A percentile compares a stretch with the other conserved stretches of the same genome.
phyloP scores from a whole-genome alignment of 2,329 filamentous ascomycete genomes.

The Fusarium sp. region DNA sequence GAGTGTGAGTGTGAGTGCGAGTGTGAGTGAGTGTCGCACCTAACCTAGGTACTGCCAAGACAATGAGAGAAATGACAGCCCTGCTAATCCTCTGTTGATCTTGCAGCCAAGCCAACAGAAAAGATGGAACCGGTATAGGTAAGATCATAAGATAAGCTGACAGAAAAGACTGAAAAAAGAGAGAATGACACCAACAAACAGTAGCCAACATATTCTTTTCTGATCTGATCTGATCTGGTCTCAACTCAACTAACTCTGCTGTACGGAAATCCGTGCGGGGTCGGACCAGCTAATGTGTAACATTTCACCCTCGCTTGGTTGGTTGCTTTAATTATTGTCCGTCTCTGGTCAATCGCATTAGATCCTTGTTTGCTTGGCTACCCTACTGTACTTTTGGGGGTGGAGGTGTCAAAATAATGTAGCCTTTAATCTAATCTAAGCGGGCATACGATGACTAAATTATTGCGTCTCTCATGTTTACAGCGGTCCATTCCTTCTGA shows the following conservation, averaged over 20 bases:
- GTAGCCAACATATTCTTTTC: neutral
- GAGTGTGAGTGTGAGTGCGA: neutral
- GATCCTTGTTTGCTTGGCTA: neutral
- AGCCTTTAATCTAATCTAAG: neutral
- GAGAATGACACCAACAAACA: neutral
- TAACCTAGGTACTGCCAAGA: neutral
- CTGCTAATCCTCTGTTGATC: neutral
- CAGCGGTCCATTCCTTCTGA: neutral
- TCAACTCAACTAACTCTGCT: neutral
- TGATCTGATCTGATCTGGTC: neutral
- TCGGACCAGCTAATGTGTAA: neutral
- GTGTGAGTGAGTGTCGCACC: neutral
- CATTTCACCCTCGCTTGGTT: neutral
- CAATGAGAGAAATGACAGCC: neutral
- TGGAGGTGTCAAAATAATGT: neutral
- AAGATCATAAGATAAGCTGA: neutral
- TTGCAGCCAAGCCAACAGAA: neutral
- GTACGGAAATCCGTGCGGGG: neutral
- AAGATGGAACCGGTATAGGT: neutral
- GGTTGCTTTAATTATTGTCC: neutral
- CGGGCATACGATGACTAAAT: neutral
- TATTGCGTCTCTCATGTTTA: neutral
- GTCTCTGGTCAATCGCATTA: neutral
- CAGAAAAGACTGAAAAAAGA: neutral
- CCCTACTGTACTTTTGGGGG: neutral